phyloP scores from a whole-genome alignment of 1,139 yeast species.

The Scheffersomyces insectosa region DNA sequence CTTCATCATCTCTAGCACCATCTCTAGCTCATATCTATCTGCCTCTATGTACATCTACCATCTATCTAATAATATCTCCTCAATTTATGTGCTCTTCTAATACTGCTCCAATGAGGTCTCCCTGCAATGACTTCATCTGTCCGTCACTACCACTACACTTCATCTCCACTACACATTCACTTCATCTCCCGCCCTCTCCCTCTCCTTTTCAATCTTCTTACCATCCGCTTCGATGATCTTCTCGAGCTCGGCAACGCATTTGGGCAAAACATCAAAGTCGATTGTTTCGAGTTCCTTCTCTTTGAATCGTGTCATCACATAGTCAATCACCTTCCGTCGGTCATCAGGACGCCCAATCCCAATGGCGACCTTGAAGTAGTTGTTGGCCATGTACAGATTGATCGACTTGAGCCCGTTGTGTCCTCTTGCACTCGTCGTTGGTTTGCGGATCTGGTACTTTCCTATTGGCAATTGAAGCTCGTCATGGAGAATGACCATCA shows the following conservation, averaged over 20 bases:
- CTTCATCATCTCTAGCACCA: no score
- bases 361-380: constrained; percentile 58
- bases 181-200: constrained; percentile 8
- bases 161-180: constrained; percentile 18
- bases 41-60: no score
- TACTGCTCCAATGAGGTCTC: no score
- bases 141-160: no score
- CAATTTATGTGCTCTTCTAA: no score
- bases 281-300: constrained; percentile 34
- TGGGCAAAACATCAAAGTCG: constrained; percentile 38
- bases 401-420: constrained; percentile 78
- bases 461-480: constrained; percentile 71
- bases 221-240: constrained; percentile 25
- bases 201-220: constrained; percentile 7
- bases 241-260: constrained; percentile 35
- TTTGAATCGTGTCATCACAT: constrained; percentile 57
- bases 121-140: no score
- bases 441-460: constrained; percentile 55
- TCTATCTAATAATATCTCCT: no score
- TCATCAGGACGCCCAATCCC: constrained; percentile 71
- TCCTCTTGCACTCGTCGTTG: constrained; percentile 64
- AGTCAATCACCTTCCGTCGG: constrained; percentile 52
- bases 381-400: constrained; percentile 38
- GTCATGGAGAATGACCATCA: constrained; percentile 68
- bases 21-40: no score